Conservation (phyloP, 192 early-diverging fungal genomes). For the Coemansia sp. region DNA sequence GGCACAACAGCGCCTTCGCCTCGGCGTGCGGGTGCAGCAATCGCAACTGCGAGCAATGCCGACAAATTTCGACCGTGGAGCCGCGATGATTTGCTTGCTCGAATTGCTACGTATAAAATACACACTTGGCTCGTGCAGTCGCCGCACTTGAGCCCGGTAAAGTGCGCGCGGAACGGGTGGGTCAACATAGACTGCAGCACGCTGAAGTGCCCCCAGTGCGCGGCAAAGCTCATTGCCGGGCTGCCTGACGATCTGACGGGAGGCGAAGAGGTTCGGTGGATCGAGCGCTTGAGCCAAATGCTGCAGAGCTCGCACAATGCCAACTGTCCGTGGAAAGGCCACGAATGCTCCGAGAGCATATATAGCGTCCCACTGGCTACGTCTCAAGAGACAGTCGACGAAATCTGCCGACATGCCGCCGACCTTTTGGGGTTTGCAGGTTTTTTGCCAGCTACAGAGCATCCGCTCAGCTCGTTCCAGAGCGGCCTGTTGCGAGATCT, state of each 20-base stretch:
- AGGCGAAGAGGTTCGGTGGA: conserved; percentile 38
- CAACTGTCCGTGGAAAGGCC: conserved; percentile 45
- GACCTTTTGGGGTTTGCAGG: conserved; percentile 22
- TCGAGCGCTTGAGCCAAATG: conserved; percentile 38
- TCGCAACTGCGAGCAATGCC: not conserved
- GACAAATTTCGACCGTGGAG: conserved; percentile 55
- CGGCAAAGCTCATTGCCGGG: conserved; percentile 45
- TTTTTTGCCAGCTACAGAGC: conserved; percentile 19
- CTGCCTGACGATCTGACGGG: conserved; percentile 39
- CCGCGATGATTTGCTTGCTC: conserved; percentile 41
- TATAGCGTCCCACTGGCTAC: conserved; percentile 44
- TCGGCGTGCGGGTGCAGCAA: not conserved
- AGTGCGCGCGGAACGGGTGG: conserved; percentile 56
- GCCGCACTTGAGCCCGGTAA: conserved; percentile 37
- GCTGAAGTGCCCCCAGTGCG: conserved; percentile 44
- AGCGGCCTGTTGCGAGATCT: conserved; percentile 31
- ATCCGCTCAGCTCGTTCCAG: conserved; percentile 51
- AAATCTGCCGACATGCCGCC: conserved; percentile 37
- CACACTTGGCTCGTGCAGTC: conserved; percentile 54
- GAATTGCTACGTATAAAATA: conserved; percentile 53
- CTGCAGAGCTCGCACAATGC: conserved; percentile 47
- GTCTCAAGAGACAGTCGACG: conserved; percentile 34
- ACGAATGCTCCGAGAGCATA: conserved; percentile 26
- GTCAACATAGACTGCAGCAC: conserved; percentile 49
- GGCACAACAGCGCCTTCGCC: not conserved